Percentiles rank a stretch among this genome's conserved stretches.
Evolutionary conservation across 106 monocot species (phyloP).

Genomic region (Dendrobium nobile): DNA sequence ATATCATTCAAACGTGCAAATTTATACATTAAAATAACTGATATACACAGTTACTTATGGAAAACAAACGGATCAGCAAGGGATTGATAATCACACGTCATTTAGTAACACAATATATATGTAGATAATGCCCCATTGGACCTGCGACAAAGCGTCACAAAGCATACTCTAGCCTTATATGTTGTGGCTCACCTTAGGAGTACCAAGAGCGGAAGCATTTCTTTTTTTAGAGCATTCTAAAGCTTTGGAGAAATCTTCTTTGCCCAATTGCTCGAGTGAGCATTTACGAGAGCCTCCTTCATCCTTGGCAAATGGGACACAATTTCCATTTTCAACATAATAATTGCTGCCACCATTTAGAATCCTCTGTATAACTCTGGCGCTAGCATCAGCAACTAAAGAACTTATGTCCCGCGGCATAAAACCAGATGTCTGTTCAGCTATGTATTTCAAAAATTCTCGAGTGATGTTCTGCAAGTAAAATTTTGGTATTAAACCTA

Average conservation of each 20-base stretch:
- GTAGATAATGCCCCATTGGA: background rate
- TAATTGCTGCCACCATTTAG: slow-evolving; percentile 5
- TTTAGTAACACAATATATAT: background rate
- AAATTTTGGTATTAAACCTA: background rate
- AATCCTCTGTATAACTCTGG: slow-evolving; percentile 42
- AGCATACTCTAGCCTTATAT: background rate
- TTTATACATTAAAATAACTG: background rate
- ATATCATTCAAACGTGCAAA: background rate
- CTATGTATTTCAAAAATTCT: slow-evolving; percentile 51
- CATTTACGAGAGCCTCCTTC: slow-evolving; percentile 4
- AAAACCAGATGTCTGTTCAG: slow-evolving; percentile 86
- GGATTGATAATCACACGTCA: background rate
- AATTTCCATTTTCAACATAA: slow-evolving; percentile 9
- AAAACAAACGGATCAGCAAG: background rate
- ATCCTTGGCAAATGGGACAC: slow-evolving; percentile 4
- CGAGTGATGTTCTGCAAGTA: slow-evolving; percentile 38
- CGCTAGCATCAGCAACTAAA: slow-evolving; percentile 81
- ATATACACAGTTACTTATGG: background rate
- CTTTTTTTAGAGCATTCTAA: slow-evolving; percentile 86
- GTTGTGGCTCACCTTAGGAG: slow-evolving; percentile 72
- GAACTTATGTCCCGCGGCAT: slow-evolving; percentile 76
- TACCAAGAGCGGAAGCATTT: slow-evolving; percentile 79
- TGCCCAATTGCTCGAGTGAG: slow-evolving; percentile 15
- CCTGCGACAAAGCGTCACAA: background rate
- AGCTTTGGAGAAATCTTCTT: slow-evolving; percentile 64